Conservation (phyloP, 2,329 filamentous ascomycete genomes). For the Diaporthe citriasiana region DNA sequence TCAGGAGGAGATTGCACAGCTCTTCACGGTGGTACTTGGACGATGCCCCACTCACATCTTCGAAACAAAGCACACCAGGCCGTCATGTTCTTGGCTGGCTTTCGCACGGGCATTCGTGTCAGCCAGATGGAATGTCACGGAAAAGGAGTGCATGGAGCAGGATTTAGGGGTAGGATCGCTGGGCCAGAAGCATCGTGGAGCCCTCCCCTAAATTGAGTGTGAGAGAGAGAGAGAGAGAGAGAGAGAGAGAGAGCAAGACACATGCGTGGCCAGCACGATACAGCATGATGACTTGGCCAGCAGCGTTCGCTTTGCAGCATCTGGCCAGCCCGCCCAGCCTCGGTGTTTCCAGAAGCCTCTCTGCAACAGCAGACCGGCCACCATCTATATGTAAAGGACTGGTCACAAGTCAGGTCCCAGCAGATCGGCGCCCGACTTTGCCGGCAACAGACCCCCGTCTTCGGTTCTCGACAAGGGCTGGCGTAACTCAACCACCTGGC, state of each 20-base stretch:
- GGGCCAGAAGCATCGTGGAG: slow-evolving; percentile 27
- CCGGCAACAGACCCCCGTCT: slow-evolving; percentile 22
- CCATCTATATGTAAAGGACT: slow-evolving; percentile 12
- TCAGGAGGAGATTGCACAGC: slow-evolving; percentile 35
- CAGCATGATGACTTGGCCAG: slow-evolving; percentile 30
- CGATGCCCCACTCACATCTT: slow-evolving; percentile 18
- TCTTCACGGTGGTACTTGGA: slow-evolving; percentile 33
- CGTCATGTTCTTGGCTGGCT: slow-evolving; percentile 19
- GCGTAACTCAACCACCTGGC: slow-evolving; percentile 13
- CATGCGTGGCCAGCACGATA: not conserved
- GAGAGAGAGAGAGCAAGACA: not conserved
- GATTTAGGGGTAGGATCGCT: slow-evolving; percentile 31
- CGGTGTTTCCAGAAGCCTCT: slow-evolving; percentile 27
- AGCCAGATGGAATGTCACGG: slow-evolving; percentile 29
- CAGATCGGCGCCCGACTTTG: slow-evolving; percentile 25
- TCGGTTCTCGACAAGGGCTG: slow-evolving; percentile 13
- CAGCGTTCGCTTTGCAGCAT: slow-evolving; percentile 11
- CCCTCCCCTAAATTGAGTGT: slow-evolving; percentile 15
- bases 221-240: not conserved
- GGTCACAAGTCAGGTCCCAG: slow-evolving; percentile 32
- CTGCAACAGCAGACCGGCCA: slow-evolving; percentile 23
- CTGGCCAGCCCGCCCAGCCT: slow-evolving; percentile 3
- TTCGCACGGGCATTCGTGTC: slow-evolving; percentile 36
- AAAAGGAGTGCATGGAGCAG: slow-evolving; percentile 36
- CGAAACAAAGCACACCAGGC: slow-evolving; percentile 34